phyloP scores from a whole-genome alignment of 257 asterid species.

The Petrea volubilis region DNA sequence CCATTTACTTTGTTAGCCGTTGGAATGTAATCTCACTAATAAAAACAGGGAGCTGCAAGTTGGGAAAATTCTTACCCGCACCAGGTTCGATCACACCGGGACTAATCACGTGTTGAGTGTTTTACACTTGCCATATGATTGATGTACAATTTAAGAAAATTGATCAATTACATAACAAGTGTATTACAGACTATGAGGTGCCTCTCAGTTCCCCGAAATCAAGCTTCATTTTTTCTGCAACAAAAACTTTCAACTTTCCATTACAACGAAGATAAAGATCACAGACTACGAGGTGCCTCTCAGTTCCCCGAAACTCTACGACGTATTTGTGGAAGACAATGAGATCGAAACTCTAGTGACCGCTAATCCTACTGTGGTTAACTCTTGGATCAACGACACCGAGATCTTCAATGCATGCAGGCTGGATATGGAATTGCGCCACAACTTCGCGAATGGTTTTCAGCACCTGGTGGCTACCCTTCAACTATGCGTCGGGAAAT shows the following conservation, averaged over 20 bases:
- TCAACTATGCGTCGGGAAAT: slow-evolving; percentile 28
- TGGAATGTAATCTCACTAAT: no score
- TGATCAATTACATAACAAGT: no score
- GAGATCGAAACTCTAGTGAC: slow-evolving; percentile 29
- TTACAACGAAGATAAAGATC: background rate
- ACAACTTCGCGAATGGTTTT: background rate
- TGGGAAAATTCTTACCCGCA: no score
- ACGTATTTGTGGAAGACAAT: background rate
- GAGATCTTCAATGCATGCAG: background rate
- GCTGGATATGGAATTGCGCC: slow-evolving; percentile 26
- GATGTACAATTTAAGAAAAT: no score
- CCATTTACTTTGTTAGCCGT: no score
- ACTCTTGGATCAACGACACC: slow-evolving; percentile 10
- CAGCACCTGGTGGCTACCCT: slow-evolving; percentile 26
- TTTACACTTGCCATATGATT: no score
- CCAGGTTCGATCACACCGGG: no score
- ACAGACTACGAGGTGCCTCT: background rate
- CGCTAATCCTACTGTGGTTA: background rate
- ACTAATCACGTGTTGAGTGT: no score
- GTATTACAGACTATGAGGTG: background rate
- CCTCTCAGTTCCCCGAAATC: no score
- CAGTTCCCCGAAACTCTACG: background rate
- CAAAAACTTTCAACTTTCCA: no score
- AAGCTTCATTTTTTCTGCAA: no score
- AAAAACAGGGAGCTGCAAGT: no score